phyloP scores from a whole-genome alignment of 768 basidiomycete genomes.

The Steccherinum ochraceum region DNA sequence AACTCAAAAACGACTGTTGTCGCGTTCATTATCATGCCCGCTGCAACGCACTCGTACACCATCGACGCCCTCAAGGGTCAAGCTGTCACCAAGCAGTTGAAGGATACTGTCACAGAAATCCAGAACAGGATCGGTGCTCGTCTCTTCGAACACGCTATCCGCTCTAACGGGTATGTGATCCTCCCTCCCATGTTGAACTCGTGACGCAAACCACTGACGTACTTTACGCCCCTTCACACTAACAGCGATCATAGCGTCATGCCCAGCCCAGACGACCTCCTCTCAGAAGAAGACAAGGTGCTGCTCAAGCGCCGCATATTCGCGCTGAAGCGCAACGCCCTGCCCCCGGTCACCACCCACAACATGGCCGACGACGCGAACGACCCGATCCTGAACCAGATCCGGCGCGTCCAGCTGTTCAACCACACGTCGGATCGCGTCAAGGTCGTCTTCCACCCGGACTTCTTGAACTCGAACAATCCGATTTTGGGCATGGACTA shows the following conservation, averaged over 20 bases:
- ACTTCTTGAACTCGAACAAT: slow-evolving; percentile 97
- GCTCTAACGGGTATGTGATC: slow-evolving; percentile 79
- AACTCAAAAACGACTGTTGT: slow-evolving; percentile 82
- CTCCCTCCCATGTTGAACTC: not conserved
- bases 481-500: slow-evolving; percentile 97
- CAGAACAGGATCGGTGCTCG: slow-evolving; percentile 89
- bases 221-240: not conserved
- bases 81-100: slow-evolving; percentile 94
- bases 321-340: slow-evolving; percentile 88
- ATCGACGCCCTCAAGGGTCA: slow-evolving; percentile 96
- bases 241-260: slow-evolving; percentile 66
- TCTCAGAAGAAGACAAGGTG: slow-evolving; percentile 90
- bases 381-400: slow-evolving; percentile 94
- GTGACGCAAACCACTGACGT: not conserved
- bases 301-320: slow-evolving; percentile 94
- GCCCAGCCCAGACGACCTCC: slow-evolving; percentile 66
- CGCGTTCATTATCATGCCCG: slow-evolving; percentile 99
- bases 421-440: slow-evolving; percentile 85
- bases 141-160: slow-evolving; percentile 90
- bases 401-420: slow-evolving; percentile 91
- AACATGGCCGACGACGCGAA: slow-evolving; percentile 94
- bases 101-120: slow-evolving; percentile 93
- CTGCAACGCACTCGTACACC: slow-evolving; percentile 92
- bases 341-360: slow-evolving; percentile 97
- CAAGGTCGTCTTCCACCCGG: slow-evolving; percentile 97